Base-by-base conservation (phyloP, 2,329 filamentous ascomycete species). In the Beauveria brongniartii region DNA sequence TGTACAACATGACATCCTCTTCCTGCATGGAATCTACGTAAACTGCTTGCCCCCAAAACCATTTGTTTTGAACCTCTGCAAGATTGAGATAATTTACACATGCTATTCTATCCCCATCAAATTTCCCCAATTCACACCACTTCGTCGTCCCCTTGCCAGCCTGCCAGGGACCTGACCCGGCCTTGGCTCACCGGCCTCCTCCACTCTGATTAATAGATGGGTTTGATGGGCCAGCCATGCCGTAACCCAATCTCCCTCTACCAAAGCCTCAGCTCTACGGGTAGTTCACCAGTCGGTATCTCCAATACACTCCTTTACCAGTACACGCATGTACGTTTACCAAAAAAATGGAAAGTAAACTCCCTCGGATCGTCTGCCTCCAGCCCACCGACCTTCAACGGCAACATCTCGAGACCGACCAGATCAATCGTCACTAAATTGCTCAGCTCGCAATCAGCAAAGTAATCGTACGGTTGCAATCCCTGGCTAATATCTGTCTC, bases 61-160 rank as follows among this genome's bases (percentile, higher is more conserved):
- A n/a, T 40, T 50, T 28, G 43, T 28, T 40, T 51, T 40, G 22
- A 43, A 30, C 22, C 53, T 22, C 40, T 30, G 22, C 55, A 57
- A 41, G 30, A 57, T 57, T 40, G 50, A 50, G 3, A 37, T 37
- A 37, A 37, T 37, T 28, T 40, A 50, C 30, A 47, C 30, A 20
- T 55, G 16, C 37, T 22, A 28, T 16, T 50, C 8, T 28, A 14
- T 51, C n/a, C 47, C 55, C 47, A 59, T 59, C 56, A 59, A 59
- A 59, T 59, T 53, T 59, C 56, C 56, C 54, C 48, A 52, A 52
- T 53, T 59, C 56, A n/a, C 34, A 46, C 40, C 48, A 59, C 46
- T 53, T 53, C 46, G 24, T 52, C 47, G 44, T 52, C 18, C 48
- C 47, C 55, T 57, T 40, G 30, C 20, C 28, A 5, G 20, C 16